Percentiles rank a stretch among this genome's conserved stretches.
phyloP scores from a whole-genome alignment of 169 alveolate species.

The Plasmodium fragile region DNA sequence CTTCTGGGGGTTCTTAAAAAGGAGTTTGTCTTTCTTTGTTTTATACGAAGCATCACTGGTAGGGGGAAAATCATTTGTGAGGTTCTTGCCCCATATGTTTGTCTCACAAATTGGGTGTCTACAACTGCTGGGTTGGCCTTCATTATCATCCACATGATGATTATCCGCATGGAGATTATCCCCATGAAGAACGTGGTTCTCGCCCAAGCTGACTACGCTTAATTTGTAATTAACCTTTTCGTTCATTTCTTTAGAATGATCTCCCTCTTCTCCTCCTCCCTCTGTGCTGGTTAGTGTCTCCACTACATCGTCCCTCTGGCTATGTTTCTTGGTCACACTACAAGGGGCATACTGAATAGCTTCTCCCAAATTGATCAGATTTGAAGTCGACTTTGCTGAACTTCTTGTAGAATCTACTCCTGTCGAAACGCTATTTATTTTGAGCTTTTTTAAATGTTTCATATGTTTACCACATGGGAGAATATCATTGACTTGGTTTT shows the following conservation, averaged over 20 bases:
- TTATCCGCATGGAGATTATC: too few species aligned
- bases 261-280: not conserved
- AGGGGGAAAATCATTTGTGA: not conserved
- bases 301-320: not conserved
- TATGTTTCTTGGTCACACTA: not conserved
- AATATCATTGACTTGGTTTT: not conserved
- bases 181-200: not conserved
- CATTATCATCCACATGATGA: not conserved
- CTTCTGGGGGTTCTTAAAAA: not conserved
- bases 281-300: not conserved
- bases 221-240: not conserved
- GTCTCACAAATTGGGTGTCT: not conserved
- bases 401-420: slow-evolving; percentile 1
- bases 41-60: not conserved
- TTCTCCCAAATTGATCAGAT: not conserved
- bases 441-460: not conserved
- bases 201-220: not conserved
- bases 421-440: not conserved
- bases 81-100: not conserved
- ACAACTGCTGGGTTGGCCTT: not conserved
- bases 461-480: not conserved
- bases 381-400: not conserved
- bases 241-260: not conserved
- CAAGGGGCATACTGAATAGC: not conserved
- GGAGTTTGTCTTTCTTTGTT: not conserved